Percentiles rank a stretch among this genome's conserved stretches.
These are phyloP conservation scores for Pleoardoris graminearum DNA, from an alignment of 2,329 filamentous ascomycete genomes.

Conservation along the genomic window DNA sequence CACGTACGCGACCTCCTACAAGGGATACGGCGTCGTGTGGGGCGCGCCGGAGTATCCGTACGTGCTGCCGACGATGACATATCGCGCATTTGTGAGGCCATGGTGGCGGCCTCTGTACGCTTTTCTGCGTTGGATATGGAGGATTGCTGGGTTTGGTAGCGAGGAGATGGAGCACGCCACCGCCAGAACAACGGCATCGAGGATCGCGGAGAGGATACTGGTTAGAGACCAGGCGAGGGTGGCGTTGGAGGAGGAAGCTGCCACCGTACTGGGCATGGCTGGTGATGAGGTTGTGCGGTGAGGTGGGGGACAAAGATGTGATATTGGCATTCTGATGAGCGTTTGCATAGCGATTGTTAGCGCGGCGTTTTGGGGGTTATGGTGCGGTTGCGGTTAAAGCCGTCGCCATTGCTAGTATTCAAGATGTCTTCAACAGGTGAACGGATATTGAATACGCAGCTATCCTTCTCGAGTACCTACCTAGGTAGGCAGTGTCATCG, in stretches of 20 bases:
- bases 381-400: no score
- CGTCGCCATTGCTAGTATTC: not conserved
- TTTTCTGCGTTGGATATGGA: conserved; percentile 7
- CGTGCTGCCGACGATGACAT: conserved; percentile 60
- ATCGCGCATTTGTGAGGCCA: conserved; percentile 41
- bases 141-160: not conserved
- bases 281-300: conserved; percentile 13
- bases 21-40: conserved; percentile 55
- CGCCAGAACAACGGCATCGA: not conserved
- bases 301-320: not conserved
- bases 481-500: no score
- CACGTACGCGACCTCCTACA: conserved; percentile 52
- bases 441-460: not conserved
- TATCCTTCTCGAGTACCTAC: no score
- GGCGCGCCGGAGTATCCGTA: conserved; percentile 59
- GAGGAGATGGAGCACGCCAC: not conserved
- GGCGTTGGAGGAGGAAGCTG: conserved; percentile 2
- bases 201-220: conserved; percentile 2
- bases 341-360: conserved; percentile 5
- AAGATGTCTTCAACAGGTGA: no score
- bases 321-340: not conserved
- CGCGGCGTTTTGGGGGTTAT: conserved; percentile 6
- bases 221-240: not conserved
- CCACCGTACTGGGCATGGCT: conserved; percentile 8
- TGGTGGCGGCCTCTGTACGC: conserved; percentile 42